Evolutionary conservation across 495 filamentous ascomycete genomes (phyloP).

Genomic region (Articulospora tetracladia): DNA sequence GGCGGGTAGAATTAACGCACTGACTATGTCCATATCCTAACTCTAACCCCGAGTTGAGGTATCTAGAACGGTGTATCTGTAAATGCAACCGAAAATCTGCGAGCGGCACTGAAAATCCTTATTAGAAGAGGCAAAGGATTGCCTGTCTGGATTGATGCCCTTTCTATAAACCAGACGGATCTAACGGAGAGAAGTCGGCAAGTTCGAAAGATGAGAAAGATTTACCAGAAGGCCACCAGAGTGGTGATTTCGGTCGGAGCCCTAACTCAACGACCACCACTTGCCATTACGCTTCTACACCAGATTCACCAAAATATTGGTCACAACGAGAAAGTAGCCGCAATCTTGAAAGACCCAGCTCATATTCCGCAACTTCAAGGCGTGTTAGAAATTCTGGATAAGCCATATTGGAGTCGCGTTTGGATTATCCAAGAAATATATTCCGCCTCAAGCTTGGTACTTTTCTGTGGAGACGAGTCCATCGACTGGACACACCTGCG

Average conservation of each 20-base stretch:
- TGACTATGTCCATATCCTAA: too few relatives aligned
- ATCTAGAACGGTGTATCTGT: too few relatives aligned
- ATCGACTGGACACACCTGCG: too few relatives aligned
- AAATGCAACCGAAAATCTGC: too few relatives aligned
- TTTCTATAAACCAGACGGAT: constrained; percentile 19
- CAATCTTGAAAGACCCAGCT: too few relatives aligned
- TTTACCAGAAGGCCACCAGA: constrained; percentile 11
- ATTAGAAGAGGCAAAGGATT: not conserved
- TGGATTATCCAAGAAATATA: not conserved
- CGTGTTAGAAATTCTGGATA: too few relatives aligned
- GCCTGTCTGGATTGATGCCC: constrained; percentile 18
- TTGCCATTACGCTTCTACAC: too few relatives aligned
- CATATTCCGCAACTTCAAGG: too few relatives aligned
- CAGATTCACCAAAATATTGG: too few relatives aligned
- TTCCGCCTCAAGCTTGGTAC: not conserved
- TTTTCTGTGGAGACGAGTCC: not conserved
- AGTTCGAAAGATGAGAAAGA: constrained; percentile 15
- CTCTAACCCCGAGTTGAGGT: too few relatives aligned
- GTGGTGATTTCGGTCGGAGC: constrained; percentile 20
- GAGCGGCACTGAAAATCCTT: not conserved
- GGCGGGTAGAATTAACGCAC: too few relatives aligned
- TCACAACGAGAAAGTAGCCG: too few relatives aligned
- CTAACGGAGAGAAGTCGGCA: constrained; percentile 12
- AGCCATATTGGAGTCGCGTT: not conserved
- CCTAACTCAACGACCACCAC: not conserved